A percentile compares a stretch with the other conserved stretches of the same genome.
phyloP scores from a whole-genome alignment of 164 flowering plant species.

The Cinnamomum chago region DNA sequence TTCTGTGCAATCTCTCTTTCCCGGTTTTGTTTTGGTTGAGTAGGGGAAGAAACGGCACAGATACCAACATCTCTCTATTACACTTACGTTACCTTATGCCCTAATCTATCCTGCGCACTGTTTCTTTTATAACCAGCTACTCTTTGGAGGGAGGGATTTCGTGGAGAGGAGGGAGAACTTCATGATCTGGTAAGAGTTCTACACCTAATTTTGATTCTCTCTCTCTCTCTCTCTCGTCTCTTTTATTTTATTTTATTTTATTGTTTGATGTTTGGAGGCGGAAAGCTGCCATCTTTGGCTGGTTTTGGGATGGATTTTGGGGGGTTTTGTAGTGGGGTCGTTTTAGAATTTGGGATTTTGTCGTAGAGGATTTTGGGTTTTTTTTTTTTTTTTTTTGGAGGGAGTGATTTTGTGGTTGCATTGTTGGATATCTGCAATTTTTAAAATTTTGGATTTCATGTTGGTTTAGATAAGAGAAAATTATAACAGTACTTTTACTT shows the following conservation, averaged over 20 bases:
- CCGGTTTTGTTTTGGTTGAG: too few relatives aligned
- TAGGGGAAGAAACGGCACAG: constrained; percentile 58
- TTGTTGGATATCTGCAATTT: neutral
- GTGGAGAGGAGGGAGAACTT: constrained; percentile 1
- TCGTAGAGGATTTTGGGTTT: neutral
- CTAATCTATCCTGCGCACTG: constrained; percentile 48
- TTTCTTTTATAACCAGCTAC: constrained; percentile 8
- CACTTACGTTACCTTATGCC: constrained; percentile 55
- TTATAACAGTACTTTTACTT: too few relatives aligned
- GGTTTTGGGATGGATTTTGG: neutral
- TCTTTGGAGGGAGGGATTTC: neutral
- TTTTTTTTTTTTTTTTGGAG: neutral
- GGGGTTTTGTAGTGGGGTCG: neutral
- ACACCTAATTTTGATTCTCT: neutral
- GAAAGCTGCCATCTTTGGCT: neutral
- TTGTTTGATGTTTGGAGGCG: neutral
- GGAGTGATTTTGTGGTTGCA: neutral
- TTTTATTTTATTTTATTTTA: too few relatives aligned
- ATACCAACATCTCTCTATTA: constrained; percentile 51
- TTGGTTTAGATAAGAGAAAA: too few relatives aligned
- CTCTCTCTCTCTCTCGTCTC: neutral
- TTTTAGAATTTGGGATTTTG: neutral
- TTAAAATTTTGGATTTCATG: too few relatives aligned
- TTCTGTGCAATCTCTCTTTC: constrained; percentile 33
- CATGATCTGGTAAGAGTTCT: constrained; percentile 9